phyloP scores from a whole-genome alignment of 306 rosid species.

The Castanea sativa region DNA sequence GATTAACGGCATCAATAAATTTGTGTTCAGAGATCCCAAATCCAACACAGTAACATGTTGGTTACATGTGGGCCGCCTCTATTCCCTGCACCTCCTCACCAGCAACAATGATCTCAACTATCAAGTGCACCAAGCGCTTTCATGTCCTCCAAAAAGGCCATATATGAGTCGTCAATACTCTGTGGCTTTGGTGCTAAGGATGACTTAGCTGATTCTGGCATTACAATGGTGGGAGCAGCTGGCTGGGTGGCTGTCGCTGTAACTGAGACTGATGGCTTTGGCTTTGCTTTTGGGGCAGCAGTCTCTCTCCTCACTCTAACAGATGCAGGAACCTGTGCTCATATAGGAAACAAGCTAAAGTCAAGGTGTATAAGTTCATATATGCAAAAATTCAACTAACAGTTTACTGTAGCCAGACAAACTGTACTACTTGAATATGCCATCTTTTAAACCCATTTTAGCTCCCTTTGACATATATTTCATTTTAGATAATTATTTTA shows the following conservation, averaged over 20 bases:
- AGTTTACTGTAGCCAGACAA: background rate
- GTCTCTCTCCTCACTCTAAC: conserved; percentile 93
- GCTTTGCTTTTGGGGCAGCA: conserved; percentile 57
- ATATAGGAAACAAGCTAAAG: conserved; percentile 18
- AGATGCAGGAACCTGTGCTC: conserved; percentile 77
- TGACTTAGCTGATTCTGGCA: conserved; percentile 44
- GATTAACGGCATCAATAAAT: background rate
- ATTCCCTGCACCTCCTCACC: background rate
- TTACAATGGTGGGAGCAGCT: conserved; percentile 40
- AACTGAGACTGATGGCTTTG: conserved; percentile 50
- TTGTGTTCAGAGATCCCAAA: background rate
- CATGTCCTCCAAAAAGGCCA: conserved; percentile 84
- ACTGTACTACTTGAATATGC: background rate
- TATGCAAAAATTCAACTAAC: background rate
- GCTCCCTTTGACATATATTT: background rate
- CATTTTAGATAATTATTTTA: background rate
- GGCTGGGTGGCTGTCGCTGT: conserved; percentile 37
- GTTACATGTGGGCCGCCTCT: background rate
- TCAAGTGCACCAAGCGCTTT: conserved; percentile 91
- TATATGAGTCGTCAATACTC: conserved; percentile 67
- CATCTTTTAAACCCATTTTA: background rate
- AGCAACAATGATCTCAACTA: conserved; percentile 32
- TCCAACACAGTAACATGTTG: background rate
- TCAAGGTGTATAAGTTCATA: background rate
- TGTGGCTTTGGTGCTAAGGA: conserved; percentile 62